phyloP scores from a whole-genome alignment of 495 filamentous ascomycete species.

The Hyaloscypha variabilis region DNA sequence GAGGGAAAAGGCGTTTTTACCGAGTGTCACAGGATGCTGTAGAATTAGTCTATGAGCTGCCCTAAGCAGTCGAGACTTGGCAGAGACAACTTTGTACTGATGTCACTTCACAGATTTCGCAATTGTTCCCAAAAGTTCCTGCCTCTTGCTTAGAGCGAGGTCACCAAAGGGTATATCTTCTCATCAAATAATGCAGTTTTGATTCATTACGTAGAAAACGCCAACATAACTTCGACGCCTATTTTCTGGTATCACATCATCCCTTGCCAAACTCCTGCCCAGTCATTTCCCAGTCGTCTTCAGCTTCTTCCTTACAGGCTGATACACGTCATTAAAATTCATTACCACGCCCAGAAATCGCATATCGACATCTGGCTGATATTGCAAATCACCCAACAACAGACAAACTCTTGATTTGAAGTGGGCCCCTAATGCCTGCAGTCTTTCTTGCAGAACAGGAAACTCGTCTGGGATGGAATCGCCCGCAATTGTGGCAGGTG shows the following conservation, averaged over 20 bases:
- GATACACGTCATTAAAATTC: conserved; percentile 99
- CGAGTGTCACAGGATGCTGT: too few relatives aligned
- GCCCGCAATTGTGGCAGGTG: conserved; percentile 19
- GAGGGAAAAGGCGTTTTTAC: too few relatives aligned
- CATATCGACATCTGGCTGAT: conserved; percentile 95
- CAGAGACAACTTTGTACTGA: too few relatives aligned
- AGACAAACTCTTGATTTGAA: conserved; percentile 78
- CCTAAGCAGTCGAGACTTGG: too few relatives aligned
- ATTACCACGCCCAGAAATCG: conserved; percentile 92
- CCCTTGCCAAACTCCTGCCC: conserved; percentile 22
- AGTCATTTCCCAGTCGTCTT: conserved; percentile 23
- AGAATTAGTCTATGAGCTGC: too few relatives aligned
- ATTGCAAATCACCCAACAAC: conserved; percentile 84
- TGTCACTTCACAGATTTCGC: not conserved
- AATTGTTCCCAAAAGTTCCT: not conserved
- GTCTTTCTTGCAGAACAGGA: conserved; percentile 69
- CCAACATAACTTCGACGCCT: not conserved
- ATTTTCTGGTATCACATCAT: conserved; percentile 9
- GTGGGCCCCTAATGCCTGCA: conserved; percentile 68
- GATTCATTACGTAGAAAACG: not conserved
- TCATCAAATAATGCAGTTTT: not conserved
- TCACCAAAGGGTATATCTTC: not conserved
- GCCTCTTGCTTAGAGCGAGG: too few relatives aligned
- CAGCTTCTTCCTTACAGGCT: conserved; percentile 36
- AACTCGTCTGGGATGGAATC: conserved; percentile 59